Evolutionary conservation across 129 eudicot species (phyloP), one percentile per base, ranked within the genome.

Genomic region (Pittosporum tobira): DNA sequence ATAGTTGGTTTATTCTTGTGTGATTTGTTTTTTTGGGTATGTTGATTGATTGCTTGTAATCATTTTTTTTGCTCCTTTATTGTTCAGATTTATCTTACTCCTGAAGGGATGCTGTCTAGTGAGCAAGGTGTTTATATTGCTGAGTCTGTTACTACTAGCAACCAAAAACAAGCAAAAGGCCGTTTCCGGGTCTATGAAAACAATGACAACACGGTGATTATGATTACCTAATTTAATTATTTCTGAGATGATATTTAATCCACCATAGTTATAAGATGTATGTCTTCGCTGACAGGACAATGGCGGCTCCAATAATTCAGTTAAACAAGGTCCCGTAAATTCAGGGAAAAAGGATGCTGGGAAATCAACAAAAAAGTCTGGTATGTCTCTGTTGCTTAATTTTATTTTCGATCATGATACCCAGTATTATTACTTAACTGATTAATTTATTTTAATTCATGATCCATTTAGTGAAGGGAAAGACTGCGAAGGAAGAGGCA

Each of bases 111-210:
- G 87, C 93, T 93, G 51, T 93, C 99, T 22, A 87, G 70, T 63
- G 99, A 93, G 77, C 85, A 74, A 81, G 99, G 99, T 52, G 96
- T 93, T 65, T 93, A 93, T 79, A 72, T 93, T 59, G 94, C 99
- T 1, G 90, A 81, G 77, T 71, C 88, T 72, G 88, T 83, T 67
- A 74, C 78, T 29, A 59, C 76, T 37, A 83, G 66, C 73, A 88
- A 81, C 69, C 64, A 62, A 53, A 84, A 79, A 51, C 96, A 88
- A 61, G 81, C 85, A 8, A 88, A 87, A 88, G 95, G 94, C 52
- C 88, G 88, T 30, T 83, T 75, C 56, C 74, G 77, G 68, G 46
- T 67, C 44, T 82, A 86, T 63, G 88, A 82, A 42, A 72, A 79
- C 47, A 65, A 74, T 66, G 83, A 71, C 61, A 61, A 42, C 80